These are phyloP conservation scores for Volvariella volvacea DNA, from an alignment of 1,284 basidiomycete genomes.

Conservation along the genomic window DNA sequence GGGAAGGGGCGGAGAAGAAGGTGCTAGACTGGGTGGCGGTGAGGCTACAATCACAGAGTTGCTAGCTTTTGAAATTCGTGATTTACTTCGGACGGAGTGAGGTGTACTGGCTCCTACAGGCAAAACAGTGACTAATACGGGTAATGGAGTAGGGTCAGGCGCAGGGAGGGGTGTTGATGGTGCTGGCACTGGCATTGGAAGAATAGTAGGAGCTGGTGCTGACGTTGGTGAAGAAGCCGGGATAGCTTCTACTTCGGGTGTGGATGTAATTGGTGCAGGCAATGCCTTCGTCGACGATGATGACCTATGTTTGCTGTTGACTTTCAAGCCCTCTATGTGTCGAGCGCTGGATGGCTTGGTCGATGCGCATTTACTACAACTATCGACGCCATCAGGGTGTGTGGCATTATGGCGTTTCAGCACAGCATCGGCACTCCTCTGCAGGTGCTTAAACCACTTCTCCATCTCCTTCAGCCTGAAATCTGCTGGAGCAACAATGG, in stretches of 20 bases:
- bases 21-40: constrained; percentile 7
- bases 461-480: constrained; percentile 74
- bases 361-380: too few relatives aligned
- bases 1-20: constrained; percentile 22
- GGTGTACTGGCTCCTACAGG: too few relatives aligned
- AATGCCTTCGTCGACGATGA: constrained; percentile 9
- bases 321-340: too few relatives aligned
- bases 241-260: constrained; percentile 3
- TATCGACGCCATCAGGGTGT: not conserved
- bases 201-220: constrained; percentile 12
- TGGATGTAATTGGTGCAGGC: constrained; percentile 10
- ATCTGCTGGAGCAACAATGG: constrained; percentile 58
- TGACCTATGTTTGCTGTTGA: too few relatives aligned
- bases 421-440: constrained; percentile 23
- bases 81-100: too few relatives aligned
- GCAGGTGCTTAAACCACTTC: constrained; percentile 53
- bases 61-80: too few relatives aligned
- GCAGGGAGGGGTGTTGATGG: constrained; percentile 12
- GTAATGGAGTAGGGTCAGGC: constrained; percentile 14
- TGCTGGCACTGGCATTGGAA: constrained; percentile 15
- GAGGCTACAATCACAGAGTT: not conserved
- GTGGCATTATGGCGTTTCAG: constrained; percentile 12
- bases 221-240: constrained; percentile 5
- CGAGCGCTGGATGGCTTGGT: constrained; percentile 9
- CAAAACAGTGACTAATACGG: too few relatives aligned